Evolutionary conservation across 2,329 filamentous ascomycete genomes (phyloP), one percentile per base, ranked within the genome.

Genomic region (Parastagonospora avenae): DNA sequence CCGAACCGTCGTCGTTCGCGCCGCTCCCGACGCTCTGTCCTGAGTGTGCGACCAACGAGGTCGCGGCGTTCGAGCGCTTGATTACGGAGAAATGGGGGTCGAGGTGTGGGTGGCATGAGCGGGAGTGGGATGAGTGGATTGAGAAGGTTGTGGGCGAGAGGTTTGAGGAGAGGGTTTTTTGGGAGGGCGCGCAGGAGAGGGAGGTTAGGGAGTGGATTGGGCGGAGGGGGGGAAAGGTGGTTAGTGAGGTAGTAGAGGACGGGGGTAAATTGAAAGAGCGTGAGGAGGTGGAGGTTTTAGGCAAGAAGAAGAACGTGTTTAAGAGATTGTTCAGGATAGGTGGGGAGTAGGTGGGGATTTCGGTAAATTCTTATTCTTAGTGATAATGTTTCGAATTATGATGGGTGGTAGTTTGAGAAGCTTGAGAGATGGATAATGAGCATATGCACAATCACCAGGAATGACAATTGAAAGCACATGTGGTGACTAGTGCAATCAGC

Each of bases 131-230:
- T 6, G 50, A 54, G 19, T 70, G 66, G 67, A 58, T 63, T 31
- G 53, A 49, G 8, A 59, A 61, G 27, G 40, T 59, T 1, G 32
- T 50, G 1, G 55, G 45, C 1, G 60, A 68, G 27, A 47, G 69
- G 2, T 50, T 54, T 6, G 54, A 55, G 42, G 67, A 70, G 38
- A 10, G 36, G 11, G 63, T 57, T 24, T 72, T 64, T 36, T 71
- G 67, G 68, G 58, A 63, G 36, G 52, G 53, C 38, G 65, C 67
- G 39, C 69, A 72, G 47, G 64, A 70, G 48, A 57, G 55, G 32
- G 56, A 61, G 14, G 63, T 70, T 1, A 54, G 48, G 36, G 65
- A 66, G 45, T 52, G 50, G 27, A 49, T 58, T 8, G 46, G 50
- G 16, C 50, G 42, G 35, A 47, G 24, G 29, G 38, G 16, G 32